Conservation (phyloP, 2,329 filamentous ascomycete species). For the Westerdykella ornata region DNA sequence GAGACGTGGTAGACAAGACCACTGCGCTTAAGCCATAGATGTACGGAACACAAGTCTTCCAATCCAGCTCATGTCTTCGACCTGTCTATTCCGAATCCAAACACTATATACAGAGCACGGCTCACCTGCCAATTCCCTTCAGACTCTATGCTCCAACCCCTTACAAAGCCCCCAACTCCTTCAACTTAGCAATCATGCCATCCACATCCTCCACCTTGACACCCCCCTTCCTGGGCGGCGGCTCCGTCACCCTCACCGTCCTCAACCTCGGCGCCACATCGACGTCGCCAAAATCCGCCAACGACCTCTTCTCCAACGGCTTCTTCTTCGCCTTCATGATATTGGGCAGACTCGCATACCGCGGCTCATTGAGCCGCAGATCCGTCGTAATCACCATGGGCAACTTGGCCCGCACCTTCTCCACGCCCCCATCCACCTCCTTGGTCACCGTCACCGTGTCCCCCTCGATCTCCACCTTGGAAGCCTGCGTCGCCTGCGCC, state of each 20-base stretch:
- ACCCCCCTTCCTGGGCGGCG: conserved; percentile 78
- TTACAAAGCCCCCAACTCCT: conserved; percentile 88
- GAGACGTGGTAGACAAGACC: conserved; percentile 56
- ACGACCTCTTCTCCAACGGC: conserved; percentile 83
- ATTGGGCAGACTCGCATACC: conserved; percentile 92
- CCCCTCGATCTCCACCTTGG: conserved; percentile 68
- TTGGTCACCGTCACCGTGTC: conserved; percentile 70
- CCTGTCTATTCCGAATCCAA: too few relatives aligned
- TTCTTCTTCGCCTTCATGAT: conserved; percentile 99
- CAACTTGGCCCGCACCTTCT: conserved; percentile 78
- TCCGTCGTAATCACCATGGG: conserved; percentile 95
- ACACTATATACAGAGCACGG: conserved; percentile 12
- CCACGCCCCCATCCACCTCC: conserved; percentile 92
- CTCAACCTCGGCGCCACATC: conserved; percentile 71
- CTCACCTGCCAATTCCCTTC: background rate
- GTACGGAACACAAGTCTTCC: too few relatives aligned
- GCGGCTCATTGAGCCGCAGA: conserved; percentile 85
- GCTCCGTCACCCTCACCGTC: conserved; percentile 85
- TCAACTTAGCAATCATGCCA: conserved; percentile 86
- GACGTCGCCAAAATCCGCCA: conserved; percentile 69
- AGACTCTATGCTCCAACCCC: background rate
- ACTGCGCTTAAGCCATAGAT: background rate
- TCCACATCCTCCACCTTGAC: conserved; percentile 97
- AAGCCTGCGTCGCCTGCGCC: conserved; percentile 92
- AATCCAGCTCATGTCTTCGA: too few relatives aligned